Evolutionary conservation across 257 asterid genomes (phyloP).

Genomic region (Haberlea rhodopensis): DNA sequence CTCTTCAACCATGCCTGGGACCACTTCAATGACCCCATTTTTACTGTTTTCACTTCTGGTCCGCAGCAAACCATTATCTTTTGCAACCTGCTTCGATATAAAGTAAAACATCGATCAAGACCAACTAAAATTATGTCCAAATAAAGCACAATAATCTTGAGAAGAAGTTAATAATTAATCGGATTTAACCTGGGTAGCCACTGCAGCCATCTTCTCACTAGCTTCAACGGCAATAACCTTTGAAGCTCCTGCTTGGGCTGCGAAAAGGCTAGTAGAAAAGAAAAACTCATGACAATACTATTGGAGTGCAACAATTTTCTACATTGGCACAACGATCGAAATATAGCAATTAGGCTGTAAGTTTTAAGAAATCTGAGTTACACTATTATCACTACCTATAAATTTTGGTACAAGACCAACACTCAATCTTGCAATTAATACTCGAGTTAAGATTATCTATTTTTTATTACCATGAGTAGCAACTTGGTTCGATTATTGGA

Average conservation of each 20-base stretch:
- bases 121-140: conserved; percentile 15
- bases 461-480: too few species aligned
- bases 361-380: neutral
- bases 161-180: conserved; percentile 18
- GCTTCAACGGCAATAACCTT: conserved; percentile 89
- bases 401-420: too few species aligned
- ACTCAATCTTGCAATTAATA: too few species aligned
- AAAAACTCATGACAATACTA: conserved; percentile 24
- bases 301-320: too few species aligned
- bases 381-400: too few species aligned
- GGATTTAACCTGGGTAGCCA: conserved; percentile 72
- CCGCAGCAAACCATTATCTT: conserved; percentile 57
- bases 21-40: conserved; percentile 62
- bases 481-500: too few species aligned
- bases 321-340: too few species aligned
- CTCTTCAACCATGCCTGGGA: conserved; percentile 91
- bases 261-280: conserved; percentile 65
- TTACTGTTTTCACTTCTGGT: conserved; percentile 30
- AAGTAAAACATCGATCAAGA: conserved; percentile 16
- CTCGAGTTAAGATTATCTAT: too few species aligned
- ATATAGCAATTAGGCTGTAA: too few species aligned
- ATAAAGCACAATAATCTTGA: neutral
- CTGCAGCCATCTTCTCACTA: conserved; percentile 86
- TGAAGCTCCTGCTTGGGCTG: conserved; percentile 95
- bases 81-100: conserved; percentile 59